These are phyloP conservation scores for Lipomyces yamadae DNA, from an alignment of 805 yeast species.

Conservation along the genomic window DNA sequence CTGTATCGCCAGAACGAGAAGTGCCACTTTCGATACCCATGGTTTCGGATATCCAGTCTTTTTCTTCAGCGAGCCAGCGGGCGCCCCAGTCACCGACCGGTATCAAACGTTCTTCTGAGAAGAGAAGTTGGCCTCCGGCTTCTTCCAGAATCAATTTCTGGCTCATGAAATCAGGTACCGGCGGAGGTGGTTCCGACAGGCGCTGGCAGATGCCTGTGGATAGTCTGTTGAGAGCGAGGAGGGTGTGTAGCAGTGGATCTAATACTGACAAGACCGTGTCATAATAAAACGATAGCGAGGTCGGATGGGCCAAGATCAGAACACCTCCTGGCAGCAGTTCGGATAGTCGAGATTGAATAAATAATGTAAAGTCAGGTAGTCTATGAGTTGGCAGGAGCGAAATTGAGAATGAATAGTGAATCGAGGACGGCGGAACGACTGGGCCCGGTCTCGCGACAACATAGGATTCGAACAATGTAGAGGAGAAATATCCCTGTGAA, in stretches of 20 bases:
- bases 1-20: background rate
- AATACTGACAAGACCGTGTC: conserved; percentile 38
- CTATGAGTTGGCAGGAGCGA: conserved; percentile 39
- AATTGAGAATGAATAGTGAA: conserved; percentile 37
- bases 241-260: conserved; percentile 39
- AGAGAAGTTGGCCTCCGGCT: conserved; percentile 30
- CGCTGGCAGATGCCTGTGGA: conserved; percentile 39
- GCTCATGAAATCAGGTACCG: conserved; percentile 25
- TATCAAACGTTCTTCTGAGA: conserved; percentile 12
- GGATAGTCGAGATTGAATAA: conserved; percentile 29
- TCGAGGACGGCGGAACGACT: conserved; percentile 31
- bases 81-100: conserved; percentile 37
- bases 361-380: conserved; percentile 34
- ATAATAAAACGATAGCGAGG: conserved; percentile 36
- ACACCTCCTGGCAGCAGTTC: conserved; percentile 40
- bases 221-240: conserved; percentile 40
- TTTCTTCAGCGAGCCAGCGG: conserved; percentile 38
- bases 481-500: conserved; percentile 21
- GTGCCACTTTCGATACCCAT: conserved; percentile 11
- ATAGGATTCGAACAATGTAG: conserved; percentile 25
- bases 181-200: conserved; percentile 37
- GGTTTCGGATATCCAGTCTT: conserved; percentile 35
- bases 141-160: conserved; percentile 26
- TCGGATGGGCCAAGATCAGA: conserved; percentile 38
- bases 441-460: conserved; percentile 8